These are phyloP conservation scores for Trichoderma virens DNA, from an alignment of 495 filamentous ascomycete species.

Conservation along the genomic window DNA sequence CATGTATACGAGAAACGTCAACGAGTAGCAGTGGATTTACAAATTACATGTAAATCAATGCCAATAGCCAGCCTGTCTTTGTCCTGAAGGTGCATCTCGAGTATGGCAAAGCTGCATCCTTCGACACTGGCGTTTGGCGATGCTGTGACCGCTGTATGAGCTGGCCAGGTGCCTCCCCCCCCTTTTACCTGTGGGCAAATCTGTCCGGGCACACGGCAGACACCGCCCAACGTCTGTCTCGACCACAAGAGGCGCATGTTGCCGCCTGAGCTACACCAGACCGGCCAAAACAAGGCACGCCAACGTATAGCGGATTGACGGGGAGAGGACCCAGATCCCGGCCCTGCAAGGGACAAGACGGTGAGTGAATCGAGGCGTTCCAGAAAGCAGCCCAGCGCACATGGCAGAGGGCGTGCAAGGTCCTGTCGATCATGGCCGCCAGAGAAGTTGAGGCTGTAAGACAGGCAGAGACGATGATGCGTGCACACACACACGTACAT, in stretches of 20 bases:
- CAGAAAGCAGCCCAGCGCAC: background rate
- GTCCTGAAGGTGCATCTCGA: background rate
- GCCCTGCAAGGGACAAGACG: background rate
- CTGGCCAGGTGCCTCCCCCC: background rate
- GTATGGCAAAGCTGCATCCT: background rate
- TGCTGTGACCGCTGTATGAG: conserved; percentile 1
- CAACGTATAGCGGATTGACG: background rate
- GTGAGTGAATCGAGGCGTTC: background rate
- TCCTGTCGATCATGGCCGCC: too few species aligned
- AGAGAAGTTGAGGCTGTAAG: too few species aligned
- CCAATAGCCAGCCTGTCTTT: too few species aligned
- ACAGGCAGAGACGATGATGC: too few species aligned
- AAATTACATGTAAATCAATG: too few species aligned
- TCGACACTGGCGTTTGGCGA: background rate
- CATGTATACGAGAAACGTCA: too few species aligned
- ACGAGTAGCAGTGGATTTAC: too few species aligned
- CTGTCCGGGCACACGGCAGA: background rate
- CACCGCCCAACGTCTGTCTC: background rate
- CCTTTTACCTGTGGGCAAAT: background rate
- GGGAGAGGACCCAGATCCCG: background rate
- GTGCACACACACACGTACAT: background rate
- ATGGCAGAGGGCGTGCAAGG: background rate
- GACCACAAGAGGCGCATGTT: background rate
- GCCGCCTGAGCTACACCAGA: background rate
- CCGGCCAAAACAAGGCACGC: background rate